A percentile compares a stretch with the other conserved stretches of the same genome.
Evolutionary conservation across 768 basidiomycete genomes (phyloP).

Genomic region (Lentinula boryana): DNA sequence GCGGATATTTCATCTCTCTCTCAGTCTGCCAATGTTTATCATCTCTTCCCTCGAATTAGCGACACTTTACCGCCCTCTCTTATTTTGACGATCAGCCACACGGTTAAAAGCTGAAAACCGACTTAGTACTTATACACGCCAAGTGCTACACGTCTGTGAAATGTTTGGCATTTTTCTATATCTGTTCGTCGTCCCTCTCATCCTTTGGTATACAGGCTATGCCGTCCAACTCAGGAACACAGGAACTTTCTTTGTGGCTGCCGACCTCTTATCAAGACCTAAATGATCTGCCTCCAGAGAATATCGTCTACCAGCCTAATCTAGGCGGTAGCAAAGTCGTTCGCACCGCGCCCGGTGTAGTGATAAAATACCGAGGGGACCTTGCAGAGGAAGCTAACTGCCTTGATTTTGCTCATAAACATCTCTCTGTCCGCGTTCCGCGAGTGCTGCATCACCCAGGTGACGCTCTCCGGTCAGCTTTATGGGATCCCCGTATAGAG

Average conservation of each 20-base stretch:
- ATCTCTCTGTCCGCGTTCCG: conserved; percentile 8
- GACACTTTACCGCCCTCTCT: neutral
- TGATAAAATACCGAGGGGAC: conserved; percentile 12
- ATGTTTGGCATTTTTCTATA: neutral
- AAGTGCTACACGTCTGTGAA: neutral
- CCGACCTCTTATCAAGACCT: conserved; percentile 7
- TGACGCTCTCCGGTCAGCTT: neutral
- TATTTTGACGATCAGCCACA: neutral
- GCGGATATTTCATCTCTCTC: no score
- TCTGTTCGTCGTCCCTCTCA: neutral
- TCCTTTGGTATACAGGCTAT: neutral
- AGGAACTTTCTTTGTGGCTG: neutral
- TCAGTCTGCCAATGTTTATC: neutral
- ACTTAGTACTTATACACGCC: neutral
- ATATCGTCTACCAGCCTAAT: conserved; percentile 7
- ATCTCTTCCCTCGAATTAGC: neutral
- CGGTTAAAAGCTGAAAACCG: neutral
- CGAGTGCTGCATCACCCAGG: conserved; percentile 19
- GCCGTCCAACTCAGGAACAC: neutral
- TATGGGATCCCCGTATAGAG: neutral
- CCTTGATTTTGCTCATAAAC: conserved; percentile 2
- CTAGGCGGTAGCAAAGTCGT: conserved; percentile 9
- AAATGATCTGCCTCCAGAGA: conserved; percentile 2
- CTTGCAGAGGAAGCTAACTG: conserved; percentile 9
- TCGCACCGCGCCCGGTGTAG: conserved; percentile 5